Conservation (phyloP, 2,329 filamentous ascomycete species). For the Colletotrichum sansevieriae region DNA sequence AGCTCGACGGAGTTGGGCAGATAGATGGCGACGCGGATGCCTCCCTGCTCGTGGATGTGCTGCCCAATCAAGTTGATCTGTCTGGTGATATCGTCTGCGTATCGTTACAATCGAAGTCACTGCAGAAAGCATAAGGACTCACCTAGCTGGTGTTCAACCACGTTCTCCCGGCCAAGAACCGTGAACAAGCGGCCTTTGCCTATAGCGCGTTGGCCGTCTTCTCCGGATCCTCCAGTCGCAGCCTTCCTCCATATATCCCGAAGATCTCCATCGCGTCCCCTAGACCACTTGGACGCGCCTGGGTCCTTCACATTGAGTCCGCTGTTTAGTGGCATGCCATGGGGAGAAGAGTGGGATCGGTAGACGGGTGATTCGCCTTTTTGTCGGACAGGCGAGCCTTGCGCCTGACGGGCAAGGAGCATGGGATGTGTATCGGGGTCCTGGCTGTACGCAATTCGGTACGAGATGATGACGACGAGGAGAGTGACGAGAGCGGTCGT, state of each 20-base stretch:
- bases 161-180: conserved; percentile 80
- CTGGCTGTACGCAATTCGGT: conserved; percentile 76
- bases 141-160: conserved; percentile 79
- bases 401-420: conserved; percentile 86
- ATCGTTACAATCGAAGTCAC: conserved; percentile 1
- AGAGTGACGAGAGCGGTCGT: conserved; percentile 78
- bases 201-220: conserved; percentile 69
- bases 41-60: conserved; percentile 78
- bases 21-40: conserved; percentile 86
- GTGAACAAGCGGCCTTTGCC: conserved; percentile 81
- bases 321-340: conserved; percentile 83
- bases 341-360: conserved; percentile 85
- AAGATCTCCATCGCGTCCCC: conserved; percentile 88
- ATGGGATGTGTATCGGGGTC: conserved; percentile 95
- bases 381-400: conserved; percentile 82
- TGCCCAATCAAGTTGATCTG: conserved; percentile 91
- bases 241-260: conserved; percentile 90
- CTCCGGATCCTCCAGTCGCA: conserved; percentile 72
- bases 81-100: conserved; percentile 77
- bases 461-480: conserved; percentile 76
- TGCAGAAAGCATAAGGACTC: conserved; percentile 39
- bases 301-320: conserved; percentile 87
- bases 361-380: conserved; percentile 88
- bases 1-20: conserved; percentile 94
- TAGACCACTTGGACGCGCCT: conserved; percentile 84